Evolutionary conservation across 2,329 filamentous ascomycete genomes (phyloP).

Genomic region (Beauveria caledonica): DNA sequence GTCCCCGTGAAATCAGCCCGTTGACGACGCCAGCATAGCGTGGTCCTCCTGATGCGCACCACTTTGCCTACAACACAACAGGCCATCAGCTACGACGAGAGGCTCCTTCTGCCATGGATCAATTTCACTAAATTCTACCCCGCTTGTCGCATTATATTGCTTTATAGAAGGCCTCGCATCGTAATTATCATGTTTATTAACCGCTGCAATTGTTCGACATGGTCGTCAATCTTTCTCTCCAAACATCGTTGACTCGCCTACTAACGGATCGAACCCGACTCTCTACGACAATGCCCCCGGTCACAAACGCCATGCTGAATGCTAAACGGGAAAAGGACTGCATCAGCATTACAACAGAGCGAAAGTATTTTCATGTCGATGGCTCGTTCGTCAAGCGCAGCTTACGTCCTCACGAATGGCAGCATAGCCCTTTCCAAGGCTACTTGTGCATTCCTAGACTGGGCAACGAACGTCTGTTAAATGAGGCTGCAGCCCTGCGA

Average conservation of each 20-base stretch:
- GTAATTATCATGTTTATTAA: too few species aligned
- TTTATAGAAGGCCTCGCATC: too few species aligned
- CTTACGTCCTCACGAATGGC: constrained; percentile 13
- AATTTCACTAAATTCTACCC: too few species aligned
- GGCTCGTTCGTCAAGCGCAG: constrained; percentile 14
- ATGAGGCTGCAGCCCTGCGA: constrained; percentile 13
- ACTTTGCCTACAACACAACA: too few species aligned
- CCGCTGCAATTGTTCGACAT: too few species aligned
- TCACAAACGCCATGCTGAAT: constrained; percentile 12
- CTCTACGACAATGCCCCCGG: background rate
- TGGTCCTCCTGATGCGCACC: too few species aligned
- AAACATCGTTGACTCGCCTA: background rate
- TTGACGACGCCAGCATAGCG: too few species aligned
- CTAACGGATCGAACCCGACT: background rate
- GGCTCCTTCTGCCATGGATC: too few species aligned
- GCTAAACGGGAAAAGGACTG: constrained; percentile 10
- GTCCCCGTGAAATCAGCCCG: too few species aligned
- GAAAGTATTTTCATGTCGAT: constrained; percentile 12
- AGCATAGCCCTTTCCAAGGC: constrained; percentile 9
- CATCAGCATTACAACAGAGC: constrained; percentile 5
- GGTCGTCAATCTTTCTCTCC: background rate
- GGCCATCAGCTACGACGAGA: too few species aligned
- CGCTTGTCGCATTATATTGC: too few species aligned
- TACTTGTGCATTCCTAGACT: constrained; percentile 11
- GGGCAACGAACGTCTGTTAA: constrained; percentile 14